Conservation (phyloP, 2,329 filamentous ascomycete species). For the Fusarium pilosicola region DNA sequence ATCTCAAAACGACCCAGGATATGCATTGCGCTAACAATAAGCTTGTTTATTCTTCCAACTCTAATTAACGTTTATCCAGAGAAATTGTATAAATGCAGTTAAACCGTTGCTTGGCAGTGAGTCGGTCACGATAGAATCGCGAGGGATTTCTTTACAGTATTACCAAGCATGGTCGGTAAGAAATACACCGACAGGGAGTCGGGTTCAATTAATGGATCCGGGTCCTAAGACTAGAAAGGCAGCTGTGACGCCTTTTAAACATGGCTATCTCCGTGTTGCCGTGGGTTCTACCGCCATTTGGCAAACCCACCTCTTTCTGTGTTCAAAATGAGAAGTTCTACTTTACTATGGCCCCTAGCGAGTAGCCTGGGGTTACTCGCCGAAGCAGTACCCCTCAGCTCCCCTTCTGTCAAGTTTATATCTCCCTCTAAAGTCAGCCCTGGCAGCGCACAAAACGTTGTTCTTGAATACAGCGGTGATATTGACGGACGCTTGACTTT, state of each 20-base stretch:
- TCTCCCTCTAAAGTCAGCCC: neutral
- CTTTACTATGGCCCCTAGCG: neutral
- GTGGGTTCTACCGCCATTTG: no score
- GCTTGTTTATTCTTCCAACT: neutral
- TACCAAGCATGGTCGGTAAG: neutral
- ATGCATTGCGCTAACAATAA: neutral
- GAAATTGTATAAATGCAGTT: neutral
- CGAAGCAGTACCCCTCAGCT: neutral
- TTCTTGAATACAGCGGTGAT: constrained; percentile 30
- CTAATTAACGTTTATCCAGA: neutral
- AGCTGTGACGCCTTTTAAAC: neutral
- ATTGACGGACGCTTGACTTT: constrained; percentile 34
- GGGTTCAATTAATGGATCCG: neutral
- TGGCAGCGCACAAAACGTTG: constrained; percentile 33
- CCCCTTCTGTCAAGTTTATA: neutral
- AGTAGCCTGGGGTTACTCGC: neutral
- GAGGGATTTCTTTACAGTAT: neutral
- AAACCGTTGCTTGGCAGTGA: neutral
- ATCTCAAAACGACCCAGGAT: neutral
- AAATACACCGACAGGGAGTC: neutral
- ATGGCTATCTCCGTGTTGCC: neutral
- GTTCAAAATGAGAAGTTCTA: neutral
- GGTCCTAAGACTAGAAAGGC: neutral
- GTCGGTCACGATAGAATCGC: neutral
- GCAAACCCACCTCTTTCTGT: rapidly evolving